These are phyloP conservation scores for Zoysia matrella DNA, from an alignment of 202 grass and related monocot species.

Conservation along the genomic window DNA sequence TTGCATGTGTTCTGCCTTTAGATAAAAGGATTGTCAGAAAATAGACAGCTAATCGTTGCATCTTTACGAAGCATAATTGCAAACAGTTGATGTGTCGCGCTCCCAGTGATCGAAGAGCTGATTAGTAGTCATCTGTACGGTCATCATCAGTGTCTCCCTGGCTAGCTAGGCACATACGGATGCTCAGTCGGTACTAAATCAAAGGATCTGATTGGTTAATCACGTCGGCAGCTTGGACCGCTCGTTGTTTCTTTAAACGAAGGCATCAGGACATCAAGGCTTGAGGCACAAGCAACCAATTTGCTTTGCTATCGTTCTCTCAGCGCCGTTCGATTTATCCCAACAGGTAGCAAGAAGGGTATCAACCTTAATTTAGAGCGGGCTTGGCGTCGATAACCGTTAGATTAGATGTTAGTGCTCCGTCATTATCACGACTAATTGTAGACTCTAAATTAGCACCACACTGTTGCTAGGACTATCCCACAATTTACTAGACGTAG, in stretches of 20 bases:
- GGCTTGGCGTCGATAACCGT: slow-evolving; percentile 7
- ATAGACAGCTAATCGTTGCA: neutral
- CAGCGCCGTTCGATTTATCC: slow-evolving; percentile 5
- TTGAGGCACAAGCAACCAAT: slow-evolving; percentile 37
- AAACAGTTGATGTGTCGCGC: slow-evolving; percentile 7
- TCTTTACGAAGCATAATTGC: slow-evolving; percentile 11
- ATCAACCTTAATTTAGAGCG: neutral
- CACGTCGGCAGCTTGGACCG: neutral
- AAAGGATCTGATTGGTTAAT: neutral
- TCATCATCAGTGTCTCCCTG: slow-evolving; percentile 7
- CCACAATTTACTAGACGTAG: no score
- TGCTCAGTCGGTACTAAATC: slow-evolving; percentile 9
- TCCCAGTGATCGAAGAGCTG: neutral
- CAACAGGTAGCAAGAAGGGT: neutral
- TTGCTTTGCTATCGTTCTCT: slow-evolving; percentile 3
- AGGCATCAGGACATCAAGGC: slow-evolving; percentile 16
- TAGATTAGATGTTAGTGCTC: neutral
- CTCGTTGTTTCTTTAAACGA: slow-evolving; percentile 17
- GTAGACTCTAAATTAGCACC: neutral
- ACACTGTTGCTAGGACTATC: no score
- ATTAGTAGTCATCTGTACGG: slow-evolving; percentile 20
- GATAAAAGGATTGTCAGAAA: neutral
- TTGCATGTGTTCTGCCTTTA: neutral
- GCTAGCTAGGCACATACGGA: slow-evolving; percentile 1
- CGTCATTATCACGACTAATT: neutral